Conservation (phyloP, 176 grass and related monocot genomes). For the Themeda triandra region DNA sequence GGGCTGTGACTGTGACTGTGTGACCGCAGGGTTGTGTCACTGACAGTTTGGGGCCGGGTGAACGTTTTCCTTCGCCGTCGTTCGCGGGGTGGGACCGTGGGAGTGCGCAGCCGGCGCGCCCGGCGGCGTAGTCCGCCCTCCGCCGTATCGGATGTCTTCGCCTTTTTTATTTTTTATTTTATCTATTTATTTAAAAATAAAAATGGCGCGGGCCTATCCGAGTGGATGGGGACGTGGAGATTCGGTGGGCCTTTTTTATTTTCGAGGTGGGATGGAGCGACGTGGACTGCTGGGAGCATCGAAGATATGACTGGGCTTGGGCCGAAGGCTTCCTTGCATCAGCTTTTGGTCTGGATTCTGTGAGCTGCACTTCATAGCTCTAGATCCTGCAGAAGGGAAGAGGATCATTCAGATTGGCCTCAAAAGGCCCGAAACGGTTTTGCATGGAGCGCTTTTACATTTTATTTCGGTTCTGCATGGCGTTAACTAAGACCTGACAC, state of each 20-base stretch:
- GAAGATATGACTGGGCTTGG: neutral
- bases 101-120: neutral
- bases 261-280: neutral
- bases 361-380: no score
- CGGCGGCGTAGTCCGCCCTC: neutral
- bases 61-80: neutral
- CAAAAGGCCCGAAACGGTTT: no score
- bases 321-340: neutral
- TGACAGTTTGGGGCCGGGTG: neutral
- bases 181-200: neutral
- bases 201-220: neutral
- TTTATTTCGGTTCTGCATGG: no score
- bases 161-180: neutral
- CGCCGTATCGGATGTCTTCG: neutral
- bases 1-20: neutral
- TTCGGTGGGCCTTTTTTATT: neutral
- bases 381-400: no score
- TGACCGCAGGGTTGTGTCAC: neutral
- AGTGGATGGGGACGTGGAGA: constrained; percentile 16
- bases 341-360: no score
- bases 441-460: no score
- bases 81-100: neutral
- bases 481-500: no score
- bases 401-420: no score
- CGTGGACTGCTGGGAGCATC: neutral